Conservation (phyloP, 2,329 filamentous ascomycete species). For the Microcyclospora pomicola region DNA sequence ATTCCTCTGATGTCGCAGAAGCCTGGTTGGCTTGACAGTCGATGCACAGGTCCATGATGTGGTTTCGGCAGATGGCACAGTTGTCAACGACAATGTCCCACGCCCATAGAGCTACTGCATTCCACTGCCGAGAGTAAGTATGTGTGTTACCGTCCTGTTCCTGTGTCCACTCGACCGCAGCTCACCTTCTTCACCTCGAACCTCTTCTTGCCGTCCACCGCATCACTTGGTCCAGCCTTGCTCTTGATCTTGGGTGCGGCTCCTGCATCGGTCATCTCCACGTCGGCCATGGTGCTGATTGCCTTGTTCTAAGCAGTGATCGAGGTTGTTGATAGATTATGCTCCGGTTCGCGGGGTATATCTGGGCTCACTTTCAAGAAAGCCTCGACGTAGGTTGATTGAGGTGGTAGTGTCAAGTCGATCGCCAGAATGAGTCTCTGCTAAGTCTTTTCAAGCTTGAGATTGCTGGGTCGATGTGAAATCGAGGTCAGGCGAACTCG, state of each 20-base stretch:
- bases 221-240: constrained; percentile 38
- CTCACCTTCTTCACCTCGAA: constrained; percentile 97
- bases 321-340: constrained; percentile 8
- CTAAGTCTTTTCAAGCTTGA: too few relatives aligned
- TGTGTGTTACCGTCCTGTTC: constrained; percentile 2
- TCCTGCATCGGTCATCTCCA: constrained; percentile 86
- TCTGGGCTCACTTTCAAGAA: too few relatives aligned
- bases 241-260: constrained; percentile 38
- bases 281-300: constrained; percentile 60
- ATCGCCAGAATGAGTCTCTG: too few relatives aligned
- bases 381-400: too few relatives aligned
- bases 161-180: background rate
- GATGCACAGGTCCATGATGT: constrained; percentile 99
- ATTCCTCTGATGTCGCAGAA: constrained; percentile 92
- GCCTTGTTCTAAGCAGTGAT: constrained; percentile 11
- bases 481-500: too few relatives aligned
- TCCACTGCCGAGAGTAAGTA: constrained; percentile 56
- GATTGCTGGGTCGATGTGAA: too few relatives aligned
- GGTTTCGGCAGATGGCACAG: constrained; percentile 97
- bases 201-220: constrained; percentile 66
- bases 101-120: constrained; percentile 93
- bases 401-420: too few relatives aligned
- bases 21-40: constrained; percentile 98
- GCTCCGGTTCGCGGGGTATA: too few relatives aligned
- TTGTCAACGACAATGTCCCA: constrained; percentile 99